These are phyloP conservation scores for Myxozyma vanderwaltii DNA, from an alignment of 805 yeast genomes.

Conservation along the genomic window DNA sequence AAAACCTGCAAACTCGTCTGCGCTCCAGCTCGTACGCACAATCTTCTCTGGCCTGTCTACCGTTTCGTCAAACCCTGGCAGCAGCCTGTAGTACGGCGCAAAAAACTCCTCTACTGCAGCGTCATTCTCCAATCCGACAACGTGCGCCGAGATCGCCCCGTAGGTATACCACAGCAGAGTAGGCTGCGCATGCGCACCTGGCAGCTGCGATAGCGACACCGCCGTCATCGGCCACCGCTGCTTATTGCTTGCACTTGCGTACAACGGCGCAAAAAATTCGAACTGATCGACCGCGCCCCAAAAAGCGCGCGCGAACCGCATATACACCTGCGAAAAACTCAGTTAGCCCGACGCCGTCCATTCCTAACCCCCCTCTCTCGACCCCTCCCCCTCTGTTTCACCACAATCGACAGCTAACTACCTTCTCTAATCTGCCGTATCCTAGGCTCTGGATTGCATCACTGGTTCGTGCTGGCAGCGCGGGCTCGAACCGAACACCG, in stretches of 20 bases:
- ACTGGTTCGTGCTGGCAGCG: slow-evolving; percentile 29
- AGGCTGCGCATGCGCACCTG: slow-evolving; percentile 31
- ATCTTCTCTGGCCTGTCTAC: slow-evolving; percentile 7
- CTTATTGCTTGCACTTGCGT: slow-evolving; percentile 10
- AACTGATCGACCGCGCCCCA: slow-evolving; percentile 38
- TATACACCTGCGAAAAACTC: slow-evolving; percentile 31
- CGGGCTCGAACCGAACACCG: slow-evolving; percentile 36
- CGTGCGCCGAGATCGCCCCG: slow-evolving; percentile 34
- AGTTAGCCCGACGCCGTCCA: neutral
- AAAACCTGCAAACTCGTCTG: slow-evolving; percentile 39
- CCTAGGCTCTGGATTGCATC: slow-evolving; percentile 35
- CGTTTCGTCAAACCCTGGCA: slow-evolving; percentile 25
- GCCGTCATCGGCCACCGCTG: slow-evolving; percentile 23
- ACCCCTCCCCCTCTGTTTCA: too few relatives aligned
- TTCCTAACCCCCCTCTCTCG: too few relatives aligned
- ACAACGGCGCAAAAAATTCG: slow-evolving; percentile 35
- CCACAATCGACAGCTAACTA: neutral
- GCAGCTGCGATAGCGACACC: slow-evolving; percentile 24
- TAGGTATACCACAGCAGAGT: slow-evolving; percentile 35
- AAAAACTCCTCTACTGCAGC: slow-evolving; percentile 32
- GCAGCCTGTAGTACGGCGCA: slow-evolving; percentile 33
- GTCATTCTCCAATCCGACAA: slow-evolving; percentile 23
- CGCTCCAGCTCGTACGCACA: slow-evolving; percentile 34
- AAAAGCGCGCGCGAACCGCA: slow-evolving; percentile 38
- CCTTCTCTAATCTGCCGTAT: slow-evolving; percentile 40